Conservation (phyloP, 2,329 filamentous ascomycete species). For the Thermomyces lanuginosus region DNA sequence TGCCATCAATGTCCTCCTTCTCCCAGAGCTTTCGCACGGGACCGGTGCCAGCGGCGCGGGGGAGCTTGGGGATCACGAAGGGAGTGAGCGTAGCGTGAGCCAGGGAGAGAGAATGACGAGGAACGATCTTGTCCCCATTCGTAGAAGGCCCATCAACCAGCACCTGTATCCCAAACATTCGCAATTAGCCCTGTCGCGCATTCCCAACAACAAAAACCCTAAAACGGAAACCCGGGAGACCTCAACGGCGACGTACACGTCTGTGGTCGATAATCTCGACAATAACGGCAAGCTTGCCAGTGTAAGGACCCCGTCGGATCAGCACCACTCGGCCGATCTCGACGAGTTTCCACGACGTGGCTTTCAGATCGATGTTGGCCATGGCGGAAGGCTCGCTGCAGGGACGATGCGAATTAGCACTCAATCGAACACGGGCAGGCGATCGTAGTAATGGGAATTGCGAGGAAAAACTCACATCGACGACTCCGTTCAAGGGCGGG, state of each 20-base stretch:
- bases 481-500: slow-evolving; percentile 20
- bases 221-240: too few species aligned
- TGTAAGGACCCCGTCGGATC: slow-evolving; percentile 66
- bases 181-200: slow-evolving; percentile 6
- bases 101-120: slow-evolving; percentile 74
- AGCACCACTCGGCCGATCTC: slow-evolving; percentile 96
- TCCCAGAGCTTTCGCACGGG: slow-evolving; percentile 80
- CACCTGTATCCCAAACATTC: slow-evolving; percentile 42
- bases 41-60: slow-evolving; percentile 68
- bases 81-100: slow-evolving; percentile 74
- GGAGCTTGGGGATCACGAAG: slow-evolving; percentile 71
- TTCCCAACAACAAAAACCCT: slow-evolving; percentile 7
- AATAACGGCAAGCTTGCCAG: slow-evolving; percentile 78
- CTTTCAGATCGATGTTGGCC: slow-evolving; percentile 68
- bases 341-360: slow-evolving; percentile 83
- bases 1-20: slow-evolving; percentile 75
- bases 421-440: slow-evolving; percentile 3
- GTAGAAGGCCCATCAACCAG: slow-evolving; percentile 88
- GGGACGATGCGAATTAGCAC: slow-evolving; percentile 5
- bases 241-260: slow-evolving; percentile 57
- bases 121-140: slow-evolving; percentile 60
- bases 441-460: not conserved
- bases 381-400: slow-evolving; percentile 52
- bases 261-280: slow-evolving; percentile 99
- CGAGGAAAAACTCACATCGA: slow-evolving; percentile 24